Evolutionary conservation across 1,139 yeast species (phyloP), one percentile per base, ranked within the genome.

Genomic region (Ogataea hybrid): DNA sequence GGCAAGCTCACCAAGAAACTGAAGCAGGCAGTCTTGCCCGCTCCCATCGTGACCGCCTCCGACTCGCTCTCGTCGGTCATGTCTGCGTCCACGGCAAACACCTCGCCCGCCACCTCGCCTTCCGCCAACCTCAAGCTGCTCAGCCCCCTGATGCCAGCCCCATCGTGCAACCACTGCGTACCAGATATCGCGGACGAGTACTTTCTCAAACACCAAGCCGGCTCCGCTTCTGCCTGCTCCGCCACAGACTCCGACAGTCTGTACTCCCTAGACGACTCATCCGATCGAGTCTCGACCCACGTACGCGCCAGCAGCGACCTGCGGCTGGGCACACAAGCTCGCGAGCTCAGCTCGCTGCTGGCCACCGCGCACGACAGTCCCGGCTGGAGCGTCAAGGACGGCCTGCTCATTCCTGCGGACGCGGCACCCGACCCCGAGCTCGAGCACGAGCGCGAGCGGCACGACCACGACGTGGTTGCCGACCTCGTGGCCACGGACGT

Each of bases 131-230:
- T 27, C 28, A 38, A 38, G 28, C 11, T 38, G 28, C 37, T 32
- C n/a, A 38, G 41, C 28, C 41, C 41, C 7, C 8, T 11, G 16
- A 15, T 32, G 11, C 15, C 44, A 3, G 31, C 42, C 15, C 39
- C 42, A n/a, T 37, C 42, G 11, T 28, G 43, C 17, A 28, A 47
- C 8, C 46, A 39, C 25, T 37, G 46, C n/a, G 20, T 36, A 42
- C 44, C 50, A 2, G 52, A 49, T 35, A 46, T 49, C n/a, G 47
- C 52, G 6, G 52, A 49, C 29, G 52, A 46, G 17, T 49, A 49
- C 20, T 49, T 49, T 35, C 44, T 37, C 23, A 49, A 38, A 16
- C 46, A 41, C 20, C 29, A 32, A 23, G 12, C 27, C 20, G 22
- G 18, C 30, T 34, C 37, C 15, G 22, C 23, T 21, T 29, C 36